A percentile compares a stretch with the other conserved stretches of the same genome.
phyloP scores from a whole-genome alignment of 805 yeast species.

The Yarrowia divulgata region DNA sequence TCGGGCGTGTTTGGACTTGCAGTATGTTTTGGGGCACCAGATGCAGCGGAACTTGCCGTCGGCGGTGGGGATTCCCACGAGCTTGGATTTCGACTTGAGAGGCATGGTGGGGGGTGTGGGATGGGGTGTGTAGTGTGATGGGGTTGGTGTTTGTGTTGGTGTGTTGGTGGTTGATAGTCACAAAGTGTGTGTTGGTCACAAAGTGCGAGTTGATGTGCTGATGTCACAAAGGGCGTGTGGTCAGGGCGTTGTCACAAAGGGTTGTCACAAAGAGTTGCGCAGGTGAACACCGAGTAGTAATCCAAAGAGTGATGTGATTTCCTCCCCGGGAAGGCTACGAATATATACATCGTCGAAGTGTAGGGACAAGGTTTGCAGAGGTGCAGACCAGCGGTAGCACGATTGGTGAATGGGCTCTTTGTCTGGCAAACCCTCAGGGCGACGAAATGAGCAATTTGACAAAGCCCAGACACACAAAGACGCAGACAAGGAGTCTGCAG shows the following conservation, averaged over 20 bases:
- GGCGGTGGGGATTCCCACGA: constrained; percentile 46
- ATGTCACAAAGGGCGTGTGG: no score
- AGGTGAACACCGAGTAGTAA: no score
- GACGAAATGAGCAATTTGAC: constrained; percentile 35
- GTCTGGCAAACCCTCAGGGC: background rate
- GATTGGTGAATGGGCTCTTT: constrained; percentile 31
- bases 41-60: constrained; percentile 54
- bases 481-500: background rate
- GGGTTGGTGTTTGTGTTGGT: background rate
- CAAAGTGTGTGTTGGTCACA: no score
- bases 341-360: constrained; percentile 26
- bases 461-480: constrained; percentile 15
- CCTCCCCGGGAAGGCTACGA: background rate
- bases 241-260: no score
- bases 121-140: background rate
- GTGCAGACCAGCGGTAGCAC: constrained; percentile 24
- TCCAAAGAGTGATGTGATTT: background rate
- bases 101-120: background rate
- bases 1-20: constrained; percentile 74
- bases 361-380: constrained; percentile 23
- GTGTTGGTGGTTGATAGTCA: background rate
- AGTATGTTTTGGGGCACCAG: constrained; percentile 46
- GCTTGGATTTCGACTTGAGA: constrained; percentile 25
- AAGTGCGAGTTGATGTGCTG: no score
- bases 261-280: no score